phyloP scores from a whole-genome alignment of 2,329 filamentous ascomycete genomes.

The Lomentospora prolificans region DNA sequence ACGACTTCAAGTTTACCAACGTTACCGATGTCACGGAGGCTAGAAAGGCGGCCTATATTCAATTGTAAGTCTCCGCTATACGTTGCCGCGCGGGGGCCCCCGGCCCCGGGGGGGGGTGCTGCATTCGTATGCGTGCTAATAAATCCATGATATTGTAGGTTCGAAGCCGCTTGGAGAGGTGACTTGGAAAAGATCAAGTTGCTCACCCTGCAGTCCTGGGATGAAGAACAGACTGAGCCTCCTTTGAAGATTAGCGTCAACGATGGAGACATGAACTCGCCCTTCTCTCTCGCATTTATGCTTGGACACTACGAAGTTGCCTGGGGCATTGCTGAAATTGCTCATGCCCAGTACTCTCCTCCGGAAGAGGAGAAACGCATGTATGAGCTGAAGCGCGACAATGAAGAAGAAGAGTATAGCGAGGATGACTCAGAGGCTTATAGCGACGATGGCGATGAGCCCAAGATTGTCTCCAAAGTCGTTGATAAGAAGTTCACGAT shows the following conservation, averaged over 20 bases:
- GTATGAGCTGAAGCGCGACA: conserved; percentile 35
- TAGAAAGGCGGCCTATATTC: conserved; percentile 48
- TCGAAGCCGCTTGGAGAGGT: conserved; percentile 66
- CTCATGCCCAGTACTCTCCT: conserved; percentile 56
- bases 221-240: conserved; percentile 37
- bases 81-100: no score
- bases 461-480: conserved; percentile 40
- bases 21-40: conserved; percentile 46
- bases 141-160: conserved; percentile 29
- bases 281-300: conserved; percentile 60
- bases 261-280: conserved; percentile 41
- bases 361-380: conserved; percentile 36
- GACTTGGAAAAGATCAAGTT: conserved; percentile 56
- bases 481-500: conserved; percentile 63
- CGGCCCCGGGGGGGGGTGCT: no score
- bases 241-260: conserved; percentile 55
- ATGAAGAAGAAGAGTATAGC: conserved; percentile 25
- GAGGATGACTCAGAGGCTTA: conserved; percentile 24
- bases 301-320: conserved; percentile 57
- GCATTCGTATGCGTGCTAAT: no score
- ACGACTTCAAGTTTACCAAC: conserved; percentile 39
- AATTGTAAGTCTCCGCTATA: conserved; percentile 46
- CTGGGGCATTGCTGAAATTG: conserved; percentile 58
- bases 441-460: conserved; percentile 27
- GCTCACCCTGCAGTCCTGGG: conserved; percentile 52